Evolutionary conservation across 106 monocot species (phyloP).

Genomic region (Dendrobium chrysotoxum): DNA sequence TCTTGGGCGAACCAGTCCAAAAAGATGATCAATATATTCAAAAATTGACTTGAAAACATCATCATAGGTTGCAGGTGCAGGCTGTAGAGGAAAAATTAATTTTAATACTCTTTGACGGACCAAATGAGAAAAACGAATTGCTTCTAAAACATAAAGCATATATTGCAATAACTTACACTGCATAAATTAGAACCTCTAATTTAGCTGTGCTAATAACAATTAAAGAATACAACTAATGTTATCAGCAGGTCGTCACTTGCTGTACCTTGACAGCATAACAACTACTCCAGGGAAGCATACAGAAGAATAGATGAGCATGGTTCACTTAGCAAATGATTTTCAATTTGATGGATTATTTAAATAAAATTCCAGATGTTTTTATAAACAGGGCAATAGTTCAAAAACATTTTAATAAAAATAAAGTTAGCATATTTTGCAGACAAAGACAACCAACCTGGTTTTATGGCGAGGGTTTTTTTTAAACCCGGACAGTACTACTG

Average conservation of each 20-base stretch:
- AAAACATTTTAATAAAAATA: background rate
- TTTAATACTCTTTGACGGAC: background rate
- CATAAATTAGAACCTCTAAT: background rate
- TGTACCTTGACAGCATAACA: background rate
- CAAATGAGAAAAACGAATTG: background rate
- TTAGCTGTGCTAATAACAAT: background rate
- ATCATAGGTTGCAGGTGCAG: conserved; percentile 69
- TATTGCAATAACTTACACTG: background rate
- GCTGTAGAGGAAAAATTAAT: conserved; percentile 38
- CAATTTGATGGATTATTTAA: background rate
- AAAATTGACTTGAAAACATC: conserved; percentile 89
- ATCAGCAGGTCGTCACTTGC: background rate
- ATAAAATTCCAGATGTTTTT: background rate
- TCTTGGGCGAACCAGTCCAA: conserved; percentile 77
- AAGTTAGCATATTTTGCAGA: background rate
- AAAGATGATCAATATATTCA: conserved; percentile 84
- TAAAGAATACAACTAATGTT: background rate
- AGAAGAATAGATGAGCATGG: background rate
- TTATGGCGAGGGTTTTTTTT: background rate
- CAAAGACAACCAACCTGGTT: background rate
- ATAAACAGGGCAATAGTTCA: no score
- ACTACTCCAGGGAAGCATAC: background rate
- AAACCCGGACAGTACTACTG: background rate
- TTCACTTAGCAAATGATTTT: background rate
- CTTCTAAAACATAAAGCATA: background rate